Conservation (phyloP, 2,329 filamentous ascomycete species). For the Clarireedia sp. region DNA sequence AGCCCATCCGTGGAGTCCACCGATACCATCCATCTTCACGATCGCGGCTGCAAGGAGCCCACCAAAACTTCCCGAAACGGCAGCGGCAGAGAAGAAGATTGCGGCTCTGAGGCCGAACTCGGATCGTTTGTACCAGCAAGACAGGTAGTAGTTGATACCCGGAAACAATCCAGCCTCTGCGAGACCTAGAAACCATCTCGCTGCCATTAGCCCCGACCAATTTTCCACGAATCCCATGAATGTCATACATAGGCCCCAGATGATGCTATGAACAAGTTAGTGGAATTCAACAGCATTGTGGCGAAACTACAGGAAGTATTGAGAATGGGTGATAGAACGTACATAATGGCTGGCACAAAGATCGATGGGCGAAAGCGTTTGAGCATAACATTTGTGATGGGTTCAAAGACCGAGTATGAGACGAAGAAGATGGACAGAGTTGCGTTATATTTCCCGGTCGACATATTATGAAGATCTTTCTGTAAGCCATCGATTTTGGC, state of each 20-base stretch:
- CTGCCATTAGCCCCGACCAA: constrained; percentile 28
- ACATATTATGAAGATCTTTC: constrained; percentile 50
- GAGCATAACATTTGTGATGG: constrained; percentile 64
- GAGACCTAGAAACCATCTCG: constrained; percentile 56
- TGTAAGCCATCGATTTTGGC: constrained; percentile 57
- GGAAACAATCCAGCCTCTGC: constrained; percentile 71
- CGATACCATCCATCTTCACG: constrained; percentile 58
- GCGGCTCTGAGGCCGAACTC: constrained; percentile 77
- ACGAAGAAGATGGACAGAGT: constrained; percentile 80
- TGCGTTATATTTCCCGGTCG: constrained; percentile 60
- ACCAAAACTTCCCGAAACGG: constrained; percentile 70
- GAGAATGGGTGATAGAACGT: constrained; percentile 35
- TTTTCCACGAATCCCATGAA: constrained; percentile 33
- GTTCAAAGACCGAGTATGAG: constrained; percentile 72
- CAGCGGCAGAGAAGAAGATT: constrained; percentile 77
- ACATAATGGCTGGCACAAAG: constrained; percentile 79
- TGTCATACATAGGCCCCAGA: constrained; percentile 63
- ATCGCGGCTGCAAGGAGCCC: constrained; percentile 67
- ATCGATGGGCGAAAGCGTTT: constrained; percentile 67
- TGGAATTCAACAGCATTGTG: not conserved
- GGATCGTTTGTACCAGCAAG: constrained; percentile 73
- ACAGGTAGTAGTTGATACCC: constrained; percentile 71
- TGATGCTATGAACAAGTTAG: constrained; percentile 35
- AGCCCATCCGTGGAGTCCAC: constrained; percentile 48
- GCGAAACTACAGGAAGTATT: not conserved